Evolutionary conservation across 139 green algal species (phyloP), one percentile per base, ranked within the genome.

Genomic region (Desmodesmus armatus): DNA sequence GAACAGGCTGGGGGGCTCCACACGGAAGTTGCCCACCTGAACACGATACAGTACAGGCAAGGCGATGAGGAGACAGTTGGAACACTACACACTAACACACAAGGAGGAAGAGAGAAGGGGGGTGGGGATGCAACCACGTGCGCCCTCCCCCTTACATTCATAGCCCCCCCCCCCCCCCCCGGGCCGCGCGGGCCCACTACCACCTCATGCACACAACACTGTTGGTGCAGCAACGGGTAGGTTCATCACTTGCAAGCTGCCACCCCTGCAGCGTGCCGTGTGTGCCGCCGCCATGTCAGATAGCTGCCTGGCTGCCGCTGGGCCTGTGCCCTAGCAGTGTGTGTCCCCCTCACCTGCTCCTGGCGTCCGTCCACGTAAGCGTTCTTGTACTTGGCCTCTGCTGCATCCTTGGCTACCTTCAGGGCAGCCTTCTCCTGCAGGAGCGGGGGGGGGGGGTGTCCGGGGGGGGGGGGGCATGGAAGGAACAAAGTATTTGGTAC

Each of bases 1-100:
- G 94, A 99, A 99, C 86, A 99, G 92, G 3, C 97, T 96, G 0
- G 98, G 98, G 4, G 98, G 97, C 89, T 99, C 98, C 49, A 99
- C 96, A 0, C 97, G 83, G 92, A 99, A 99, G 91, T 99, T 99
- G 83, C 98, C 98, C 51, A 99, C 95, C 95, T 99, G 92, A 29
- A 35, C n/a, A 72, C n/a, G n/a, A n/a, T n/a, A n/a, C n/a, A n/a
- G n/a, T n/a, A n/a, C n/a, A n/a, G n/a, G n/a, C n/a, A n/a, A n/a
- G 53, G 53, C 17, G 17, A 21, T 63, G n/a, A n/a, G n/a, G n/a
- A n/a, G n/a, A n/a, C n/a, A n/a, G n/a, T n/a, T n/a, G n/a, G n/a
- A n/a, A n/a, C n/a, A n/a, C n/a, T n/a, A n/a, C n/a, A n/a, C n/a
- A n/a, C n/a, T n/a, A n/a, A n/a, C n/a, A n/a, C n/a, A 23, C 53